These are phyloP conservation scores for Phaeomoniella chlamydospora DNA, from an alignment of 2,329 filamentous ascomycete genomes.

Conservation along the genomic window DNA sequence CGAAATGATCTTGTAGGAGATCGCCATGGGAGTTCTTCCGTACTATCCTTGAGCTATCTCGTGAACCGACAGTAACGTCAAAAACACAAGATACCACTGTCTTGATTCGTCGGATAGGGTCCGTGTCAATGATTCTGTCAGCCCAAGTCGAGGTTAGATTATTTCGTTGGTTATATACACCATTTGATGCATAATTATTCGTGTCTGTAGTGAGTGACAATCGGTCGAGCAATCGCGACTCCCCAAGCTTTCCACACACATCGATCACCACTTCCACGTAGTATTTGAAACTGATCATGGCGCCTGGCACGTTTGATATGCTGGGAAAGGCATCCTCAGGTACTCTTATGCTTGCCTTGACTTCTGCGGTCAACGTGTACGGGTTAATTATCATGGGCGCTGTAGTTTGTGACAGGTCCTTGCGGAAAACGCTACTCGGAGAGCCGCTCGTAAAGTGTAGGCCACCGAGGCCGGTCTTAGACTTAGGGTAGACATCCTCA, in stretches of 20 bases:
- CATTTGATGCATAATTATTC: conserved; percentile 26
- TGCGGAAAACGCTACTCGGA: conserved; percentile 85
- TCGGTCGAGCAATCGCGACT: conserved; percentile 49
- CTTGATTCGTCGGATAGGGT: conserved; percentile 73
- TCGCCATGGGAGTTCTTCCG: conserved; percentile 1
- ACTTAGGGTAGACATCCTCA: conserved; percentile 77
- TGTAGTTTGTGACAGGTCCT: conserved; percentile 81
- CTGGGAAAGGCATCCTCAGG: conserved; percentile 88
- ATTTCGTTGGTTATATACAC: conserved; percentile 14
- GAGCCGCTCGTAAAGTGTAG: conserved; percentile 75
- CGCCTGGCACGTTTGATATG: conserved; percentile 74
- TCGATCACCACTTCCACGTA: conserved; percentile 88
- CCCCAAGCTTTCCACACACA: conserved; percentile 72
- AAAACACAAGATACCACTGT: conserved; percentile 80
- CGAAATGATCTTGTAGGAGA: conserved; percentile 3
- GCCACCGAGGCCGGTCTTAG: conserved; percentile 71
- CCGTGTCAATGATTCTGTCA: conserved; percentile 70
- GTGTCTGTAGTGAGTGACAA: conserved; percentile 34
- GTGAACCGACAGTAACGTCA: conserved; percentile 75
- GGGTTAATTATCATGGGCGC: conserved; percentile 83
- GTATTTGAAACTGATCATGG: conserved; percentile 92
- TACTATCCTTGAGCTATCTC: conserved; percentile 47
- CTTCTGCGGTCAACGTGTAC: conserved; percentile 56
- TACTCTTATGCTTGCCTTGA: conserved; percentile 71
- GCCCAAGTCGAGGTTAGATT: conserved; percentile 24